Evolutionary conservation across 148 eudicot genomes (phyloP).

Genomic region (Camellia lanceoleosa): DNA sequence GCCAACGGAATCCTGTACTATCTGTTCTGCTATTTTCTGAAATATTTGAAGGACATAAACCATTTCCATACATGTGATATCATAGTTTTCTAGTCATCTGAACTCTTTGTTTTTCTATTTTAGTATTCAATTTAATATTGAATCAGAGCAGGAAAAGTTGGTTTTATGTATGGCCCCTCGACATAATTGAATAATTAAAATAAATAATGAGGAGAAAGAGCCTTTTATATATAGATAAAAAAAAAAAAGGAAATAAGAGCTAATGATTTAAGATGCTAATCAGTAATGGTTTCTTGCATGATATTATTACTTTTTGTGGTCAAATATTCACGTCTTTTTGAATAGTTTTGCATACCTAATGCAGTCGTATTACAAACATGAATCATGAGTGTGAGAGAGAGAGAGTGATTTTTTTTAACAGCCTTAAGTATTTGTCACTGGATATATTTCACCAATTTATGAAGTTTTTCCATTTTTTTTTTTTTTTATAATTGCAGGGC

Average conservation of each 20-base stretch:
- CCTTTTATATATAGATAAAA: neutral
- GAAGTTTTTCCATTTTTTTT: neutral
- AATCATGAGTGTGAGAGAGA: too few relatives aligned
- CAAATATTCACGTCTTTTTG: neutral
- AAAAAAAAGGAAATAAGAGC: neutral
- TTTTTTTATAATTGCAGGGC: slow-evolving; percentile 42
- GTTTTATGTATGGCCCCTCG: neutral
- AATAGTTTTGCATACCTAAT: too few relatives aligned
- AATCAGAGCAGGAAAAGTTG: neutral
- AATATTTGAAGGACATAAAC: neutral
- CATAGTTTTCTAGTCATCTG: neutral
- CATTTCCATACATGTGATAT: neutral
- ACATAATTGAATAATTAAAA: neutral
- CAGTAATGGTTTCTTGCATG: slow-evolving; percentile 2
- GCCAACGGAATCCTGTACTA: neutral
- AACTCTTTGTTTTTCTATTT: neutral
- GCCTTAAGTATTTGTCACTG: too few relatives aligned
- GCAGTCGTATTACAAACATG: too few relatives aligned
- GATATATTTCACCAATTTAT: too few relatives aligned
- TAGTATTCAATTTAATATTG: neutral
- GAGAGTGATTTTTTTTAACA: too few relatives aligned
- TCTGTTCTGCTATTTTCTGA: neutral
- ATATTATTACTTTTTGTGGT: neutral
- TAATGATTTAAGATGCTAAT: neutral
- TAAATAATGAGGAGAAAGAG: neutral